These are phyloP conservation scores for Zhuliangozyma parablackwelliae DNA, from an alignment of 1,139 yeast species.

Conservation along the genomic window DNA sequence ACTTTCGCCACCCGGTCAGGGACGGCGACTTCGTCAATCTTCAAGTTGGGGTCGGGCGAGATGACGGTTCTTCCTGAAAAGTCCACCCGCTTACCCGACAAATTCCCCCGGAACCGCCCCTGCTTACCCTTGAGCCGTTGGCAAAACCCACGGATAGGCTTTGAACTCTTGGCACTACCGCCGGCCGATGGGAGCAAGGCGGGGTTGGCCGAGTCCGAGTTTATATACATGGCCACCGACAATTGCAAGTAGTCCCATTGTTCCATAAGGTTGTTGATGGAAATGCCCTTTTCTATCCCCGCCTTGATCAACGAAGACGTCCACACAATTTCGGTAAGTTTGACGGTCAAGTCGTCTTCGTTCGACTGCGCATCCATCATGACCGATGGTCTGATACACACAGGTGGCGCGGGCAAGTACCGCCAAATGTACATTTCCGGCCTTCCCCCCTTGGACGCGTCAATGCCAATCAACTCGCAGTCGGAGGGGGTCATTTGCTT, in stretches of 20 bases:
- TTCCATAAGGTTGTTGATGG: slow-evolving; percentile 90
- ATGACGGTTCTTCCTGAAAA: slow-evolving; percentile 98
- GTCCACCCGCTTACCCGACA: slow-evolving; percentile 98
- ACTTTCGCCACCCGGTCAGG: slow-evolving; percentile 97
- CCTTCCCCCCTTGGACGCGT: slow-evolving; percentile 81
- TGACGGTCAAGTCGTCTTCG: slow-evolving; percentile 96
- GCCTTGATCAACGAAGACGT: slow-evolving; percentile 89
- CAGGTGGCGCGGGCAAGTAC: slow-evolving; percentile 97
- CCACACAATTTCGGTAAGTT: slow-evolving; percentile 94
- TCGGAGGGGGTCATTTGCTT: slow-evolving; percentile 82
- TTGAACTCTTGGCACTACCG: slow-evolving; percentile 51
- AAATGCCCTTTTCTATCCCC: slow-evolving; percentile 91
- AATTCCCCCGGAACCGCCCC: slow-evolving; percentile 96
- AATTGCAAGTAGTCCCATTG: slow-evolving; percentile 97
- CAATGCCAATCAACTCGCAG: slow-evolving; percentile 89
- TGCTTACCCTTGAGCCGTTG: slow-evolving; percentile 98
- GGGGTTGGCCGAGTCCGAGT: slow-evolving; percentile 91
- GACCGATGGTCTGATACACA: slow-evolving; percentile 96
- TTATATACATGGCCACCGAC: slow-evolving; percentile 95
- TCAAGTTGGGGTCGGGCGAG: slow-evolving; percentile 95
- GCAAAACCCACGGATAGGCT: slow-evolving; percentile 94
- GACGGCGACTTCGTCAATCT: slow-evolving; percentile 95
- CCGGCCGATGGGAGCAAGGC: slow-evolving; percentile 62
- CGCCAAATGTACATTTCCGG: slow-evolving; percentile 98
- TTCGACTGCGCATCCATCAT: slow-evolving; percentile 91